Percentiles rank a stretch among this genome's conserved stretches.
Evolutionary conservation across 768 basidiomycete genomes (phyloP).

Genomic region (Lenzites betulinus): DNA sequence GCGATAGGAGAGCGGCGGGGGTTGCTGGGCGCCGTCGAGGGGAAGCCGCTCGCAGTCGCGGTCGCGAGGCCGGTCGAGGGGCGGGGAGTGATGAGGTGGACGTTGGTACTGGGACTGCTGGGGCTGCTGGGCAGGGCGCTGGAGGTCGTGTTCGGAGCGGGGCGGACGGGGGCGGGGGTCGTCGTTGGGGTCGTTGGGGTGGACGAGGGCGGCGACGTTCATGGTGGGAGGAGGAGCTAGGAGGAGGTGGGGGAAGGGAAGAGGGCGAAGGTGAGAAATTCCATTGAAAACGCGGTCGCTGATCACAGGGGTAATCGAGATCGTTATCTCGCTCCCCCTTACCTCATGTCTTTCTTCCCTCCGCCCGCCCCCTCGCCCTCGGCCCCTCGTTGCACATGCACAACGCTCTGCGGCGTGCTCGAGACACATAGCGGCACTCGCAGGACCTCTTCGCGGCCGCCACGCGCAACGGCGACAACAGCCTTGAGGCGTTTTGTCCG

Average conservation of each 20-base stretch:
- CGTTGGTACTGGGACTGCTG: conserved; percentile 32
- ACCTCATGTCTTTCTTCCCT: conserved; percentile 19
- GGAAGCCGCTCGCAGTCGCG: conserved; percentile 26
- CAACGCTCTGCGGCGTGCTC: too few relatives aligned
- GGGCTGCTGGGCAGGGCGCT: conserved; percentile 29
- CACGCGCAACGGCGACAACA: not conserved
- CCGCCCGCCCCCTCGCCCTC: too few relatives aligned
- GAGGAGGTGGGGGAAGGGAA: conserved; percentile 24
- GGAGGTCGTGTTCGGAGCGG: conserved; percentile 35
- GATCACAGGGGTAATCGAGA: conserved; percentile 37
- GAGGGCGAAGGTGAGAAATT: conserved; percentile 30
- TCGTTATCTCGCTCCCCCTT: conserved; percentile 31
- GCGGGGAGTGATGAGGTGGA: conserved; percentile 32
- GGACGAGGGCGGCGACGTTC: conserved; percentile 71
- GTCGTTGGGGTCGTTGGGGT: conserved; percentile 65
- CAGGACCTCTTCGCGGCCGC: too few relatives aligned
- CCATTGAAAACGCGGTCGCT: conserved; percentile 31
- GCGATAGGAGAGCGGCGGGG: conserved; percentile 20
- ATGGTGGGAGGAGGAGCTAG: conserved; percentile 39
- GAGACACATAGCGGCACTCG: not conserved
- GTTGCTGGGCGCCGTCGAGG: conserved; percentile 23
- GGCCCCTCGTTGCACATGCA: too few relatives aligned
- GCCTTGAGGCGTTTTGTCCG: conserved; percentile 10
- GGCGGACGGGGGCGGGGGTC: conserved; percentile 39
- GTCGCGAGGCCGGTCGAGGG: conserved; percentile 26